Percentiles rank a stretch among this genome's conserved stretches.
phyloP scores from a whole-genome alignment of 78 protist species.

The Monocercomonoides exilis region DNA sequence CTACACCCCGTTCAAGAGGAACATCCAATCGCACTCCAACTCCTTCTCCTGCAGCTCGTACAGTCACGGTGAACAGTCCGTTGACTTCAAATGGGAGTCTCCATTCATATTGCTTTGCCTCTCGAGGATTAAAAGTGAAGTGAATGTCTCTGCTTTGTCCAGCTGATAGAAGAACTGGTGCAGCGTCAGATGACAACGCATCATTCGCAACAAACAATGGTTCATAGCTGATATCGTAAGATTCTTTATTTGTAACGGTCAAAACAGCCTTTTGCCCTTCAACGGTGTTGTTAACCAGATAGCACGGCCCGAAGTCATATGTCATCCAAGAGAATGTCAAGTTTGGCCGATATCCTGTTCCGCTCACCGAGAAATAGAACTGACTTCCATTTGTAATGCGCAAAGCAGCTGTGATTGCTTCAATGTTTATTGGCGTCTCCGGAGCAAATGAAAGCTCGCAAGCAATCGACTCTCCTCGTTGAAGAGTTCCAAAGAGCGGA shows the following conservation, averaged over 20 bases:
- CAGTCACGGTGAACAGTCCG: constrained; percentile 24
- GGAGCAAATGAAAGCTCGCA: constrained; percentile 35
- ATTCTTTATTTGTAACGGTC: constrained; percentile 38
- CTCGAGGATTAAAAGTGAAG: constrained; percentile 45
- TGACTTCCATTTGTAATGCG: constrained; percentile 40
- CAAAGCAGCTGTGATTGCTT: background rate
- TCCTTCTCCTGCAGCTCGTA: constrained; percentile 44
- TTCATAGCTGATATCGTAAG: constrained; percentile 27
- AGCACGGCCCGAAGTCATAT: constrained; percentile 49
- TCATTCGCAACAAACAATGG: background rate
- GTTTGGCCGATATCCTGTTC: constrained; percentile 30
- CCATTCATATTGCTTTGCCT: background rate
- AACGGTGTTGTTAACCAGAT: constrained; percentile 10
- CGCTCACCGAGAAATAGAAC: constrained; percentile 31
- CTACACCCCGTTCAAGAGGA: background rate
- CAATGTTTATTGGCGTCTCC: background rate
- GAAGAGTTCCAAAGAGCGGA: constrained; percentile 27
- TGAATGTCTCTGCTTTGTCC: constrained; percentile 18
- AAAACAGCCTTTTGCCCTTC: background rate
- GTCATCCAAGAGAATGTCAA: constrained; percentile 9
- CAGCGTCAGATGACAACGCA: constrained; percentile 25
- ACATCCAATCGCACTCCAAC: constrained; percentile 24
- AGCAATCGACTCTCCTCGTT: background rate
- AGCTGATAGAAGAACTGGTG: constrained; percentile 44
- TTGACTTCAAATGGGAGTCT: constrained; percentile 46